Percentiles rank a stretch among this genome's conserved stretches.
phyloP scores from a whole-genome alignment of 345 rosid species.

The Sisymbrium altissimum region DNA sequence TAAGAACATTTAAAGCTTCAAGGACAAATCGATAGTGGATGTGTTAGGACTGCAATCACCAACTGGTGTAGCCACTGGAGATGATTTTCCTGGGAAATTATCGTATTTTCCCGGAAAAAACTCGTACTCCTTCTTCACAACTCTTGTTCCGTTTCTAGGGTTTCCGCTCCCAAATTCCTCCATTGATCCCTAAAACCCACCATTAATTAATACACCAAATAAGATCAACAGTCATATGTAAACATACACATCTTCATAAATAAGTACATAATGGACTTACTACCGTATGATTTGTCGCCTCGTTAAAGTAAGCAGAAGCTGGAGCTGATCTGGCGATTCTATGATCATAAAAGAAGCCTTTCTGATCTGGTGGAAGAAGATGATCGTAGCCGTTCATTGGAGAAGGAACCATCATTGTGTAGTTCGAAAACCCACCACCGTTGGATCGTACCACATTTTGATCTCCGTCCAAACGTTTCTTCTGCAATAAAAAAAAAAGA shows the following conservation, averaged over 20 bases:
- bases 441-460: constrained; percentile 27
- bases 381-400: constrained; percentile 30
- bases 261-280: neutral
- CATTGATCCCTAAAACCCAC: constrained; percentile 18
- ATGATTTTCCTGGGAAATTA: constrained; percentile 37
- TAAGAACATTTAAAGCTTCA: constrained; percentile 54
- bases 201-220: neutral
- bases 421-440: constrained; percentile 36
- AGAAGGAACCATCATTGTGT: constrained; percentile 18
- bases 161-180: constrained; percentile 31
- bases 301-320: constrained; percentile 6
- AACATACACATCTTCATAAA: neutral
- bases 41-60: constrained; percentile 20
- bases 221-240: neutral
- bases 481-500: constrained; percentile 42
- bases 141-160: constrained; percentile 32
- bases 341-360: constrained; percentile 20
- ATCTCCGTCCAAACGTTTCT: constrained; percentile 44
- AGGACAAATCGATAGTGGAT: constrained; percentile 76
- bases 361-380: constrained; percentile 16
- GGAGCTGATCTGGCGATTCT: constrained; percentile 18
- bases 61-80: constrained; percentile 34
- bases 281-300: constrained; percentile 25
- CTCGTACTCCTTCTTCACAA: constrained; percentile 59
- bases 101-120: constrained; percentile 59